Evolutionary conservation across 2,329 filamentous ascomycete genomes (phyloP), one percentile per base, ranked within the genome.

Genomic region (Alternaria arbusti): DNA sequence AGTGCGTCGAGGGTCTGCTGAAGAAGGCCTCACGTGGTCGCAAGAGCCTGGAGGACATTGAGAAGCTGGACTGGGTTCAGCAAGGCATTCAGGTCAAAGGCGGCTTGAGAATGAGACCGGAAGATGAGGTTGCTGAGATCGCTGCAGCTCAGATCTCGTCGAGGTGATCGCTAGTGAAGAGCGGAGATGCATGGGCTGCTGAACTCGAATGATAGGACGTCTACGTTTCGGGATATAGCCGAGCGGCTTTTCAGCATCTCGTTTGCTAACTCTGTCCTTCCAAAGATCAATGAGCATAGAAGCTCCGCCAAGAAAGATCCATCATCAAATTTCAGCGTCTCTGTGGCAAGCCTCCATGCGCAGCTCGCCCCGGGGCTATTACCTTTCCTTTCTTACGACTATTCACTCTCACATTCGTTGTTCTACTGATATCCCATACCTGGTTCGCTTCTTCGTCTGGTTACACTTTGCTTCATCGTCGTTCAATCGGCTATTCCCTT

Each of bases 1-100:
- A 89, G 46, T 91, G 94, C 57, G 94, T 96, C 0, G 94, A 97
- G 76, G 92, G 90, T 0, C 81, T 98, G 17, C 80, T 99, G 60
- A 95, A 92, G 80, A 89, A 96, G 66, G 92, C 92, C 3, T 89
- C 92, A 50, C 92, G 89, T 66, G 84, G 84, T 61, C 87, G 96
- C 54, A 94, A 92, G 88, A 86, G 86, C 9, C 81, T 98, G 61
- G 87, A 90, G 51, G 90, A 92, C 70, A 90, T 97, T 43, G 88
- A 88, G 43, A 86, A 87, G 59, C 85, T 87, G 61, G 86, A 88
- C 15, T 99, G 94, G 94, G 92, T 98, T 3, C 85, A 83, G 55
- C 86, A 86, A 36, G 94, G 90, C 3, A 90, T 98, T 50, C 77
- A 85, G 65, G 87, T 96, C 4, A 86, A 91, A 15, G 85, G 84